Base-by-base conservation (phyloP, 2,329 filamentous ascomycete genomes). In the Knufia fluminis region DNA sequence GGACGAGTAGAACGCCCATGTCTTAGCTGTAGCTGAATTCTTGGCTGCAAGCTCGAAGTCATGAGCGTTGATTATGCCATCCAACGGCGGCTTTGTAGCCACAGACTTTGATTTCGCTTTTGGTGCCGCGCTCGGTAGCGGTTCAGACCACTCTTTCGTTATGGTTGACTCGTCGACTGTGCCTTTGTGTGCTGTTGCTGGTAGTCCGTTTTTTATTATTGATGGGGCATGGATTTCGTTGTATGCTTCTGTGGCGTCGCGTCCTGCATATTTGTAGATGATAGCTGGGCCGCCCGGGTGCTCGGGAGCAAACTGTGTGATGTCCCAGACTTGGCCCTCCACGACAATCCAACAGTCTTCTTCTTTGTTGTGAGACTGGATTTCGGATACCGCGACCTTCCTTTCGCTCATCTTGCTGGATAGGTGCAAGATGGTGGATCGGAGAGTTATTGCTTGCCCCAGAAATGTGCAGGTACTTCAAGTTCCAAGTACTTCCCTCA, bases 1-100 rank as follows among this genome's bases (percentile, higher is more conserved):
- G 7, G 79, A 82, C 17, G 78, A 82, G 60, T 81, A 77, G 59
- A 84, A 85, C 0, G 81, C 82, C 78, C 79, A 84, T n/a, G 80
- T 77, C 59, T 85, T 85, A 19, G 74, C 71, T 7, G 72, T 71
- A 42, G 82, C 70, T 4, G 73, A 75, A 22, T 68, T 67, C 14
- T 73, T 71, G 3, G 81, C 80, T 0, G 75, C 77, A 9, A 66
- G 51, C 46, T 78, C 73, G 59, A 84, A 84, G 64, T 85, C 81
- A 53, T 80, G 69, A 4, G 75, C 68, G 56, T 71, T 80, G 59
- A 82, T 76, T 20, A 82, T 60, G 9, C 69, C 72, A n/a, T 72
- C 64, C 10, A 81, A 65, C 2, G 75, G 71, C 2, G 75, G 74
- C 49, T 73, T 75, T 42, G 65, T 60, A n/a, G 64, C 56, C 14